phyloP scores from a whole-genome alignment of 2,329 filamentous ascomycete species.

The Colletotrichum liaoningense region DNA sequence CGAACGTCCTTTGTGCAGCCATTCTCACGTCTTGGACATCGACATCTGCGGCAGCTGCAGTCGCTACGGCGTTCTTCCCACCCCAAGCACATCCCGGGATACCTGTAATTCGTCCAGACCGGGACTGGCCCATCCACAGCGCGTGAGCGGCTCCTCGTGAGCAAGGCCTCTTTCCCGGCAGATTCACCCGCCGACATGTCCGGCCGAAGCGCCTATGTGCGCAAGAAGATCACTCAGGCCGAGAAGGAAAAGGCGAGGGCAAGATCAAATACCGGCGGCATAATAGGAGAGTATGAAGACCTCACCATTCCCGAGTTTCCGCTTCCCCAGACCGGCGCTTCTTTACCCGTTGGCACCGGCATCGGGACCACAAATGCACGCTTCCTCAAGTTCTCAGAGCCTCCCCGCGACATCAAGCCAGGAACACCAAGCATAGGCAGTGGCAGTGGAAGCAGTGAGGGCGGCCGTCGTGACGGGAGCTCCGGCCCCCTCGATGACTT shows the following conservation, averaged over 20 bases:
- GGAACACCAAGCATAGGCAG: slow-evolving; percentile 48
- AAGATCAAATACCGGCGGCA: slow-evolving; percentile 44
- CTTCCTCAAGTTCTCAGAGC: slow-evolving; percentile 59
- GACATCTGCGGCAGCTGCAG: neutral
- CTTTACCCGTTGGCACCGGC: slow-evolving; percentile 46
- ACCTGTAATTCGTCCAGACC: neutral
- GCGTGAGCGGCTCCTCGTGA: neutral
- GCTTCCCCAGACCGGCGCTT: slow-evolving; percentile 48
- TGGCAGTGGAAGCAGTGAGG: slow-evolving; percentile 51
- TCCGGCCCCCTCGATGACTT: slow-evolving; percentile 53
- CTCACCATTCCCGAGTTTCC: slow-evolving; percentile 50
- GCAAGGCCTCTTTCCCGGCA: neutral
- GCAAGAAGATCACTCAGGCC: slow-evolving; percentile 67
- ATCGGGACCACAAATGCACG: slow-evolving; percentile 56
- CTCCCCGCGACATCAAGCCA: slow-evolving; percentile 44
- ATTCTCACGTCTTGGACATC: neutral
- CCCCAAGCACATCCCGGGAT: neutral
- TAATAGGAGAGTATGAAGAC: slow-evolving; percentile 49
- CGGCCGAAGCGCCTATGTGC: slow-evolving; percentile 67
- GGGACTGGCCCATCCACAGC: neutral
- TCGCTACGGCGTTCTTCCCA: neutral
- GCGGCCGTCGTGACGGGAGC: slow-evolving; percentile 45
- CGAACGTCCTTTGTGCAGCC: neutral
- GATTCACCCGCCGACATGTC: slow-evolving; percentile 57
- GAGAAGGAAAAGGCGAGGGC: slow-evolving; percentile 53